Base-by-base conservation (phyloP, 805 yeast genomes). In the Candida michaelii region DNA sequence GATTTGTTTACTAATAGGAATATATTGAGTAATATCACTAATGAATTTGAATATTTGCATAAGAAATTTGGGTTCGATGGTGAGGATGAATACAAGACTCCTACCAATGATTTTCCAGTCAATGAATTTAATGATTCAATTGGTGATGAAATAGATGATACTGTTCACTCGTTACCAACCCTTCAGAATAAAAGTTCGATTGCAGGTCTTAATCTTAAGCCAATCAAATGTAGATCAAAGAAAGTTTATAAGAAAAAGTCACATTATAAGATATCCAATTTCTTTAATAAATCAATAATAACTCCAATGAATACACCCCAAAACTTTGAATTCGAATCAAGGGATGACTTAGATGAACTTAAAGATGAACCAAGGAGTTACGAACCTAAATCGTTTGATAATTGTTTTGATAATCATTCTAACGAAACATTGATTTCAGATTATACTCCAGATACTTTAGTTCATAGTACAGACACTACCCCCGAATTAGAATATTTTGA, bases 171-270 rank as follows among this genome's bases (percentile, higher is more conserved):
- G n/a, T n/a, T n/a, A 14, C 17, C 16, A 13, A 8, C 18, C 18
- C 31, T 15, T 16, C 12, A 17, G 7, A 54, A 53, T 39, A 43
- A 55, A 21, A 46, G 49, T 11, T 69, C 74, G n/a, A 51, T 69
- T 13, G 63, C 71, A 2, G 59, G 63, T 48, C 54, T 71, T 36
- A 55, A 56, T 35, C 53, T 71, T 38, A 69, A 68, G 49, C 76
- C 76, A 4, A 59, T 71, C n/a, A 48, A 66, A 40, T 67, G 73
- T 48, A 52, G 44, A 40, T 48, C 50, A 19, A 54, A 59, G 19
- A 64, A 59, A 42, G 59, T 68, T 2, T 53, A 61, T 44, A 69
- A 67, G 53, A 67, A 67, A 55, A 70, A 66, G 49, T 65, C 73
- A n/a, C 58, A 59, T 27, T 69, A 69, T 48, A 55, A 73, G 36